Evolutionary conservation across 2,329 filamentous ascomycete genomes (phyloP).

Genomic region (Monilinia fructicola): DNA sequence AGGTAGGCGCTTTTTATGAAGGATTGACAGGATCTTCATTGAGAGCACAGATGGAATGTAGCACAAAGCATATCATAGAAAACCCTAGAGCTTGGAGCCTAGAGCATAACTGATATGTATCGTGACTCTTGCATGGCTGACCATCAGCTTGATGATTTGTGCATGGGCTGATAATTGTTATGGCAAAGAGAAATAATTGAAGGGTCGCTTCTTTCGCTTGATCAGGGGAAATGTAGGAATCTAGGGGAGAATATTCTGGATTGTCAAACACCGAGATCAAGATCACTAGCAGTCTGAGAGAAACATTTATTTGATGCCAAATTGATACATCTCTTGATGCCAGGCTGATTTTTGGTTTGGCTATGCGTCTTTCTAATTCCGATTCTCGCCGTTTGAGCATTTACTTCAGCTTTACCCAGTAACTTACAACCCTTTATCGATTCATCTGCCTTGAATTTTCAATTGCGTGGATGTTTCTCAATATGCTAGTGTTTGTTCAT

Average conservation of each 20-base stretch:
- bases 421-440: neutral
- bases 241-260: neutral
- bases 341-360: neutral
- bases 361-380: neutral
- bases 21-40: constrained; percentile 12
- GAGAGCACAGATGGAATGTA: neutral
- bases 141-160: neutral
- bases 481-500: neutral
- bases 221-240: neutral
- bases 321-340: neutral
- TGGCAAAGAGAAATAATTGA: neutral
- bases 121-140: constrained; percentile 7
- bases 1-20: neutral
- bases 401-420: neutral
- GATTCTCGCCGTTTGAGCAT: neutral
- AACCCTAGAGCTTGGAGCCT: neutral
- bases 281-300: neutral
- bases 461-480: neutral
- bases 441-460: neutral
- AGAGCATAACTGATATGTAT: neutral
- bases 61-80: neutral
- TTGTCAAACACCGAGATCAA: neutral
- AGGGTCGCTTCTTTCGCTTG: neutral
- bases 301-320: neutral
- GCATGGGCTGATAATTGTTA: neutral